A percentile compares a stretch with the other conserved stretches of the same genome.
Evolutionary conservation across 2,329 filamentous ascomycete genomes (phyloP).

Genomic region (Calonectria pseudoturangicola): DNA sequence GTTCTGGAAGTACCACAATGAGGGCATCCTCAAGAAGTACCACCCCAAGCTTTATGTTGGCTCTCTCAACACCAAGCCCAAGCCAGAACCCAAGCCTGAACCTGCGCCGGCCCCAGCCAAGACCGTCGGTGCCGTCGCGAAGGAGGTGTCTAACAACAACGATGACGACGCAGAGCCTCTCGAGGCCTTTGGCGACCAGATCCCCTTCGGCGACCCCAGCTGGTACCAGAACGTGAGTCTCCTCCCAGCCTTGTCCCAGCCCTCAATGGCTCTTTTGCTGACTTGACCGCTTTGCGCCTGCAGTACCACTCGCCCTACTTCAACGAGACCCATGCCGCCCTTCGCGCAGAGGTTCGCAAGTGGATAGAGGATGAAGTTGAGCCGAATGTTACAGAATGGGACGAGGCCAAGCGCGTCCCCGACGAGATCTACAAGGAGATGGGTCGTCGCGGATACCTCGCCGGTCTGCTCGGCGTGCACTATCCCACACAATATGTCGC

Average conservation of each 20-base stretch:
- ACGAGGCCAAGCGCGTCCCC: conserved; percentile 94
- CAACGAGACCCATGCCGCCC: conserved; percentile 93
- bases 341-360: conserved; percentile 91
- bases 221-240: conserved; percentile 93
- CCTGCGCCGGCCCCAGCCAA: conserved; percentile 58
- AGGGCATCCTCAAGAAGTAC: conserved; percentile 92
- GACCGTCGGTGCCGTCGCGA: conserved; percentile 60
- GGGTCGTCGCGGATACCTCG: conserved; percentile 93
- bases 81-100: conserved; percentile 69
- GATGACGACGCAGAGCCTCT: conserved; percentile 78
- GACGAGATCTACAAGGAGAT: conserved; percentile 95
- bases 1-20: conserved; percentile 88
- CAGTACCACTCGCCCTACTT: conserved; percentile 98
- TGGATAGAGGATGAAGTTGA: conserved; percentile 95
- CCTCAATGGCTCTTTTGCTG: conserved; percentile 20
- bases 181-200: conserved; percentile 88
- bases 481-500: conserved; percentile 87
- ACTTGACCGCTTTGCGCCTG: conserved; percentile 8
- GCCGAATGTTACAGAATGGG: conserved; percentile 96
- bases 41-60: conserved; percentile 85
- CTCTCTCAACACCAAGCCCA: conserved; percentile 91
- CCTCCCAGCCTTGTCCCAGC: background rate
- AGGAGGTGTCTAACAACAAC: conserved; percentile 65
- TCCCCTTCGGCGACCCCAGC: conserved; percentile 92
- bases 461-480: conserved; percentile 90